These are phyloP conservation scores for Cryptococcus sp. DNA, from an alignment of 1,284 basidiomycete genomes.

Conservation along the genomic window DNA sequence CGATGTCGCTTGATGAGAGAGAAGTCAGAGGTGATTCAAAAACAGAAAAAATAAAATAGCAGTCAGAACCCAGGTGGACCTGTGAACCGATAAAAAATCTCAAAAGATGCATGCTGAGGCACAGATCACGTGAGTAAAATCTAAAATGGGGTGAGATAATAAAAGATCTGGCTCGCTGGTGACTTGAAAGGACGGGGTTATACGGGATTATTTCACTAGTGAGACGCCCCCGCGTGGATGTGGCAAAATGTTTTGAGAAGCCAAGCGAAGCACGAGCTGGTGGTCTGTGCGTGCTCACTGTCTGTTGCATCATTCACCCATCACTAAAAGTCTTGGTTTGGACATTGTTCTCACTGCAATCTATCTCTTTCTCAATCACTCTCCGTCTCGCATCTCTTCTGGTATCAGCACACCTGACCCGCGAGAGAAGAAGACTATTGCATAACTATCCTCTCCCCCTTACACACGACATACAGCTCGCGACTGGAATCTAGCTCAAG, in stretches of 20 bases:
- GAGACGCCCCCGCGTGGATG: no score
- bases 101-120: background rate
- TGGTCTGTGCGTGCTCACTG: no score
- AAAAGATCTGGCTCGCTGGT: no score
- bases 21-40: no score
- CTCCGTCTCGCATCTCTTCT: conserved; percentile 1
- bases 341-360: background rate
- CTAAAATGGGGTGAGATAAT: background rate
- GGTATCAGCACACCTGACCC: background rate
- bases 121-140: background rate
- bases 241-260: no score
- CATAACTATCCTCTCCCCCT: background rate
- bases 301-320: no score
- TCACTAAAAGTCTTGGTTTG: background rate
- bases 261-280: no score
- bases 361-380: background rate
- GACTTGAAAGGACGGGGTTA: background rate
- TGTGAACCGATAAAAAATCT: conserved; percentile 1
- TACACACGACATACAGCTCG: background rate
- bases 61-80: background rate
- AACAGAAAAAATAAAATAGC: background rate
- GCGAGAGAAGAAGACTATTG: background rate
- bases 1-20: no score
- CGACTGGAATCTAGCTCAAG: no score
- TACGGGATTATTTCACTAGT: background rate